Conservation (phyloP, 768 basidiomycete species). For the Lentinus brumalis region DNA sequence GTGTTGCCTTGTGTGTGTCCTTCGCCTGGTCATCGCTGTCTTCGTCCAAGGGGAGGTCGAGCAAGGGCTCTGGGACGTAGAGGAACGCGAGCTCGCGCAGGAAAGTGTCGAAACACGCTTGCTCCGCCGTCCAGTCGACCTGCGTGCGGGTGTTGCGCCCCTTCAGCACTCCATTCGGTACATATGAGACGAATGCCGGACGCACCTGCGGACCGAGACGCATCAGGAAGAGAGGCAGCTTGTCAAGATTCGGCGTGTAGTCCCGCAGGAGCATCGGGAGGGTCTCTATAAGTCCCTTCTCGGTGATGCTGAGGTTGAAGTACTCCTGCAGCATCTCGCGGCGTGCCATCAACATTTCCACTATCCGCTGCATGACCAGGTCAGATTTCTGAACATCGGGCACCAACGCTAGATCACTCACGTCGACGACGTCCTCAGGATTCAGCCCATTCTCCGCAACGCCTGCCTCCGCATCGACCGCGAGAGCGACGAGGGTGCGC, state of each 20-base stretch:
- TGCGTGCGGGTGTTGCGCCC: conserved; percentile 32
- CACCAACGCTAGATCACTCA: conserved; percentile 36
- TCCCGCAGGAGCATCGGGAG: conserved; percentile 84
- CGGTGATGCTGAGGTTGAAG: conserved; percentile 76
- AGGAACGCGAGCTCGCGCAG: conserved; percentile 91
- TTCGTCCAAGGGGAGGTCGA: conserved; percentile 16
- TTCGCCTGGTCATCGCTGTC: conserved; percentile 26
- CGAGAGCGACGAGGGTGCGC: conserved; percentile 70
- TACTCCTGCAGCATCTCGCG: conserved; percentile 92
- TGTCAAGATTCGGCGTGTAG: conserved; percentile 89
- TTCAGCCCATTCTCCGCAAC: conserved; percentile 51
- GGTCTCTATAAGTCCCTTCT: conserved; percentile 66
- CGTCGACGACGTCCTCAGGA: conserved; percentile 70
- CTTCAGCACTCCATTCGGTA: not conserved
- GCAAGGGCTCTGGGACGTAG: conserved; percentile 69
- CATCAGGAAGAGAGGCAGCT: conserved; percentile 88
- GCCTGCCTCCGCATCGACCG: conserved; percentile 69
- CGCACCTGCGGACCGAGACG: conserved; percentile 87
- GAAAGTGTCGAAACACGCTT: conserved; percentile 83
- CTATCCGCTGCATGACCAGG: conserved; percentile 53
- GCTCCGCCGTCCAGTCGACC: conserved; percentile 89
- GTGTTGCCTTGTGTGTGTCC: conserved; percentile 51
- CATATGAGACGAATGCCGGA: conserved; percentile 1
- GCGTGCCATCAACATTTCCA: conserved; percentile 55
- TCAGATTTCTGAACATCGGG: not conserved